Conservation (phyloP, 805 yeast genomes). For the Lipomyces yamanashiensis region DNA sequence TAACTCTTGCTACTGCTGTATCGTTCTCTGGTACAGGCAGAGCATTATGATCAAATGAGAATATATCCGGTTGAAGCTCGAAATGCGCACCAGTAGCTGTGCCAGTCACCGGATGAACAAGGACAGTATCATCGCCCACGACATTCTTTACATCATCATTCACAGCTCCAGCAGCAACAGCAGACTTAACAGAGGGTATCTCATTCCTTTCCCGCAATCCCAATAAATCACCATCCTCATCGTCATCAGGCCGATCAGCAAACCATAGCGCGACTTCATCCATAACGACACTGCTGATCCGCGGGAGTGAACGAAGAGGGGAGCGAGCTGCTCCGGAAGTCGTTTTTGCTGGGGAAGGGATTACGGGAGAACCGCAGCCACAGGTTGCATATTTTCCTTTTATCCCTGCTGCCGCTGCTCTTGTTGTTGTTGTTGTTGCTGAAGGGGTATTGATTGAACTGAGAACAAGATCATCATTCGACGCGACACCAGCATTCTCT, state of each 20-base stretch:
- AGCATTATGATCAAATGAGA: neutral
- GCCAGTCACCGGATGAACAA: neutral
- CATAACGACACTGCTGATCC: neutral
- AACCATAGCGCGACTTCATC: conserved; percentile 2
- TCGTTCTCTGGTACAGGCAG: neutral
- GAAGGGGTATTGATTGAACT: no score
- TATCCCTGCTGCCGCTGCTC: no score
- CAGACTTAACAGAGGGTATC: neutral
- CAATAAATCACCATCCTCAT: neutral
- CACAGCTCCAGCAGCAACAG: neutral
- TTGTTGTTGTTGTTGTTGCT: no score
- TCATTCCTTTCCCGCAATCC: neutral
- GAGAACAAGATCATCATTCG: no score
- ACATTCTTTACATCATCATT: neutral
- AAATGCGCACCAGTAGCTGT: neutral
- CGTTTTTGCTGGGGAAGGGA: no score
- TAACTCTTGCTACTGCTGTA: neutral
- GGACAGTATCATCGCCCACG: conserved; percentile 4
- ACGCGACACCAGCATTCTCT: no score
- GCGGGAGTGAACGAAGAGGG: neutral
- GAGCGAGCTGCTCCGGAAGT: no score
- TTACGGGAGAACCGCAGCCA: no score
- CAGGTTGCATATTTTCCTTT: no score
- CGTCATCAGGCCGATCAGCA: neutral
- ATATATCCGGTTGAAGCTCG: conserved; percentile 15